phyloP scores from a whole-genome alignment of 2,329 filamentous ascomycete species.

The Colletotrichum tamarilloi region DNA sequence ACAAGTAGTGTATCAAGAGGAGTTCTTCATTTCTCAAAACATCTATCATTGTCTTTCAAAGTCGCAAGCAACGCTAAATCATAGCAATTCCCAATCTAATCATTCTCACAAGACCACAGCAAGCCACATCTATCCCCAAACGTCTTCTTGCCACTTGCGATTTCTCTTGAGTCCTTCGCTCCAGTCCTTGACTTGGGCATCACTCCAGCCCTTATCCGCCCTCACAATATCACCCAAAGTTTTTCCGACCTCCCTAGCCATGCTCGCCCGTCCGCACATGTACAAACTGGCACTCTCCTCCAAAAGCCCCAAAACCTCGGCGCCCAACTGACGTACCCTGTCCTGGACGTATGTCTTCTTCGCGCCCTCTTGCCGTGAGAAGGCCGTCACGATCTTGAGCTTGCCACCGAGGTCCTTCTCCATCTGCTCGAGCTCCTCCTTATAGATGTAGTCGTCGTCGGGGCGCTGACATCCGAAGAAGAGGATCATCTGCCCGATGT shows the following conservation, averaged over 20 bases:
- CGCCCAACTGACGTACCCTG: slow-evolving; percentile 44
- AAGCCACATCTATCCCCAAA: slow-evolving; percentile 53
- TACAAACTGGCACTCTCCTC: slow-evolving; percentile 51
- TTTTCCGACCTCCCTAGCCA: slow-evolving; percentile 57
- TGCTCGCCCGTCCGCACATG: slow-evolving; percentile 52
- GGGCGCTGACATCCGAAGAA: slow-evolving; percentile 53
- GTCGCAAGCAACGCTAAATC: no score
- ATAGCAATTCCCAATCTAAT: no score
- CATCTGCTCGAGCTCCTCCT: slow-evolving; percentile 40
- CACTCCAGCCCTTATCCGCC: slow-evolving; percentile 48
- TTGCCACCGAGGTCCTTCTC: slow-evolving; percentile 37
- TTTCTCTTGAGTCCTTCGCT: slow-evolving; percentile 58
- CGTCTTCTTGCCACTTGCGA: slow-evolving; percentile 65
- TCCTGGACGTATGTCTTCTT: slow-evolving; percentile 51
- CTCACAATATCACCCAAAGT: slow-evolving; percentile 50
- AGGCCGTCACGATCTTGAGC: slow-evolving; percentile 45
- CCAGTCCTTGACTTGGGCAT: slow-evolving; percentile 56
- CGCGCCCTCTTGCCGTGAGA: slow-evolving; percentile 39
- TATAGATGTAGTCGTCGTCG: slow-evolving; percentile 47
- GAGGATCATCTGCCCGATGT: slow-evolving; percentile 49
- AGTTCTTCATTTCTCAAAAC: no score
- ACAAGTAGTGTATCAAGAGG: no score
- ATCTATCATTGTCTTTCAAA: no score
- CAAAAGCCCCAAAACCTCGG: slow-evolving; percentile 44
- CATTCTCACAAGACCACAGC: no score